phyloP scores from a whole-genome alignment of 1,139 yeast genomes.

The Hyphopichia khmerensis region DNA sequence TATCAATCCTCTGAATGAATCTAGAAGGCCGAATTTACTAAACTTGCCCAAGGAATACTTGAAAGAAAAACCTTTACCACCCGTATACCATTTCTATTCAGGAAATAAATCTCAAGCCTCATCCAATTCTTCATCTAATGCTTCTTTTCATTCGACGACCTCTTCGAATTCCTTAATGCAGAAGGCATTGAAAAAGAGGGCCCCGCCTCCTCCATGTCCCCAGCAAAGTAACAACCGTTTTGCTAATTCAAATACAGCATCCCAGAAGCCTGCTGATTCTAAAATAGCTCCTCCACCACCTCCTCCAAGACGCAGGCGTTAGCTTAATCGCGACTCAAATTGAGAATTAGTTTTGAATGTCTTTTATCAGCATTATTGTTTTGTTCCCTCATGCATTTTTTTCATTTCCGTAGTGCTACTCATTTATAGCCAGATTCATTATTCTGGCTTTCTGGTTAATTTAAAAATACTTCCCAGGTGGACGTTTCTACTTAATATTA shows the following conservation, averaged over 20 bases:
- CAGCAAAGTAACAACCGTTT: constrained; percentile 4
- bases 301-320: constrained; percentile 18
- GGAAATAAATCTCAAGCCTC: constrained; percentile 7
- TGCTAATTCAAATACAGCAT: background rate
- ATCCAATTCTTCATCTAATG: constrained; percentile 6
- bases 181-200: constrained; percentile 33
- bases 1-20: background rate
- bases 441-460: background rate
- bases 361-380: too few relatives aligned
- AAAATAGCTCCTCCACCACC: constrained; percentile 17
- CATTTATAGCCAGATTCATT: too few relatives aligned
- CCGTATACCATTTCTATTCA: background rate
- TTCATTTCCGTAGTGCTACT: too few relatives aligned
- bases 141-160: constrained; percentile 7
- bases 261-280: background rate
- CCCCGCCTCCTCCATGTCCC: constrained; percentile 44
- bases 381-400: too few relatives aligned
- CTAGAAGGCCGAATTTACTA: constrained; percentile 18
- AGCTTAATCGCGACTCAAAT: too few relatives aligned
- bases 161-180: constrained; percentile 15
- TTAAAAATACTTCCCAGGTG: background rate
- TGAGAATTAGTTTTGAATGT: too few relatives aligned
- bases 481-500: background rate
- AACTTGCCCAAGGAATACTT: constrained; percentile 39
- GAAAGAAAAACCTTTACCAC: constrained; percentile 13